Percentiles rank a stretch among this genome's conserved stretches.
Evolutionary conservation across 148 eudicot genomes (phyloP).

Genomic region (Oxyria digyna): DNA sequence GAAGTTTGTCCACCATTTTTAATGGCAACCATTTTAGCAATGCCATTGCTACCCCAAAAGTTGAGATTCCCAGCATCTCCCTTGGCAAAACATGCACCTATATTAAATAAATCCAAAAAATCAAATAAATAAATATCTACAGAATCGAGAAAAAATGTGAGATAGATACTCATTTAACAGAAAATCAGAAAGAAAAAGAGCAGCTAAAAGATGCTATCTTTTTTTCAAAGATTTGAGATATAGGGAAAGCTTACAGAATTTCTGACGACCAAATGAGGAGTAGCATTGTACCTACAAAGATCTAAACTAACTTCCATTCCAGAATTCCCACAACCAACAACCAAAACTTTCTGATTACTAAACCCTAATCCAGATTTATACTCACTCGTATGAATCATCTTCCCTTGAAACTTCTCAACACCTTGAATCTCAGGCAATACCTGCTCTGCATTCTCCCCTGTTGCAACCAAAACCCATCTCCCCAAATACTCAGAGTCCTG

Average conservation of each 20-base stretch:
- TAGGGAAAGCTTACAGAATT: slow-evolving; percentile 41
- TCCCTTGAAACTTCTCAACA: slow-evolving; percentile 47
- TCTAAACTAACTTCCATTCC: slow-evolving; percentile 77
- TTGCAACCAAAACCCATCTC: slow-evolving; percentile 75
- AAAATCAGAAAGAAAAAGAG: too few relatives aligned
- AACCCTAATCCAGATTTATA: slow-evolving; percentile 41
- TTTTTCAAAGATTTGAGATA: background rate
- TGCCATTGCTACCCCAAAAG: slow-evolving; percentile 75
- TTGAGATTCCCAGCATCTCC: slow-evolving; percentile 84
- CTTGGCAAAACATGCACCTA: slow-evolving; percentile 83
- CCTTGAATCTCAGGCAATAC: slow-evolving; percentile 64
- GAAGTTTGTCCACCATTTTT: slow-evolving; percentile 60
- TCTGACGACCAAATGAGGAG: slow-evolving; percentile 50
- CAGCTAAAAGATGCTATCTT: background rate
- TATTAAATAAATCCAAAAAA: background rate
- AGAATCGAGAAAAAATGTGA: too few relatives aligned
- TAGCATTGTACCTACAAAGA: slow-evolving; percentile 50
- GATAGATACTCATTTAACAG: too few relatives aligned
- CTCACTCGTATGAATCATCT: slow-evolving; percentile 54
- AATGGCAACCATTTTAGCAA: slow-evolving; percentile 29
- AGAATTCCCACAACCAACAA: slow-evolving; percentile 75
- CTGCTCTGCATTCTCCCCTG: slow-evolving; percentile 93
- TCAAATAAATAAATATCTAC: background rate
- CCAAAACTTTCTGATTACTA: slow-evolving; percentile 35
- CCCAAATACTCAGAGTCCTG: slow-evolving; percentile 30